A percentile compares a stretch with the other conserved stretches of the same genome.
Evolutionary conservation across 1,284 basidiomycete genomes (phyloP).

Genomic region (Xerocomus minutiporus): DNA sequence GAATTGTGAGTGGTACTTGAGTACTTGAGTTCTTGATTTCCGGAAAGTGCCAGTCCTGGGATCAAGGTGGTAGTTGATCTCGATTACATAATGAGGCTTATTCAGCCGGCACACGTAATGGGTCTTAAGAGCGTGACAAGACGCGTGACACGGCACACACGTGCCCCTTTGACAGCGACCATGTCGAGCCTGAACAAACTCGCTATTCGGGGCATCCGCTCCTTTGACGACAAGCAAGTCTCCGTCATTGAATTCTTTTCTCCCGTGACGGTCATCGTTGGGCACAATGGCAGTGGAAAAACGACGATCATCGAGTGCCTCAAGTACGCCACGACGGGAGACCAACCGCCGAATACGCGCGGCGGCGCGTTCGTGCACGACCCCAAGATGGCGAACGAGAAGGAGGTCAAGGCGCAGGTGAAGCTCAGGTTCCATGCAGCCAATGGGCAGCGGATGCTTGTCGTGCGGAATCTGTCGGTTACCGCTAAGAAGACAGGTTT

Average conservation of each 20-base stretch:
- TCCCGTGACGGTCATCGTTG: constrained; percentile 97
- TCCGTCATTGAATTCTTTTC: constrained; percentile 96
- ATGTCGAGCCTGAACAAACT: constrained; percentile 90
- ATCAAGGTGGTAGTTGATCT: too few relatives aligned
- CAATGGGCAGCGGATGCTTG: constrained; percentile 87
- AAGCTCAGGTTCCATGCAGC: constrained; percentile 91
- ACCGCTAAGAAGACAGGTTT: constrained; percentile 88
- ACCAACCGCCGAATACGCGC: constrained; percentile 95
- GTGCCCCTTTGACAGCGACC: not conserved
- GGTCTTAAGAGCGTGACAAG: constrained; percentile 1
- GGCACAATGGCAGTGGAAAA: constrained; percentile 98
- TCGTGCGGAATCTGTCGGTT: constrained; percentile 89
- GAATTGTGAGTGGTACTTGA: too few relatives aligned
- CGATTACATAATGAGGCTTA: too few relatives aligned
- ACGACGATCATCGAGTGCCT: constrained; percentile 99
- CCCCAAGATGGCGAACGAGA: constrained; percentile 98
- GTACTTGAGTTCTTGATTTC: too few relatives aligned
- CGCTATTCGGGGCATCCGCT: constrained; percentile 81
- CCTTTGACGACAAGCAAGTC: constrained; percentile 92
- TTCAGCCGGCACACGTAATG: too few relatives aligned
- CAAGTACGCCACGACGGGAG: constrained; percentile 98
- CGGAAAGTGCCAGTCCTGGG: too few relatives aligned
- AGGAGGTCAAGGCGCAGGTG: constrained; percentile 98
- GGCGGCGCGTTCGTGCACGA: constrained; percentile 98
- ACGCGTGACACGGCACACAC: constrained; percentile 6